Percentiles rank a stretch among this genome's conserved stretches.
Evolutionary conservation across 768 basidiomycete genomes (phyloP).

Genomic region (Hygrophoropsis aurantiaca): DNA sequence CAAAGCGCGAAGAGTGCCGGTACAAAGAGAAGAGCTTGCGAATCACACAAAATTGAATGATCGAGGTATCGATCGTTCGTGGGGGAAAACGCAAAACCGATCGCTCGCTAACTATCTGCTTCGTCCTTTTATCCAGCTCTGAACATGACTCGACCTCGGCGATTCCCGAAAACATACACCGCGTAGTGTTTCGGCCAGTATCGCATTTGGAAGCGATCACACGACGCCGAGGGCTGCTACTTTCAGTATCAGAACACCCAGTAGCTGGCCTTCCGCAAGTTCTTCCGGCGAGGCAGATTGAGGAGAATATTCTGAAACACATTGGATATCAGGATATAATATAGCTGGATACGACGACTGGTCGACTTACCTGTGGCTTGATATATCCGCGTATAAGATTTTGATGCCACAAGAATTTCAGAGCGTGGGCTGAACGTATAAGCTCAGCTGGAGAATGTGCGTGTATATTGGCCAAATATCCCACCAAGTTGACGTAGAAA

Average conservation of each 20-base stretch:
- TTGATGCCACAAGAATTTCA: conserved; percentile 86
- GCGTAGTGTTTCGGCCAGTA: conserved; percentile 97
- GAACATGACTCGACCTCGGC: no score
- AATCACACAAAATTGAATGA: no score
- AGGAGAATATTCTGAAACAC: conserved; percentile 79
- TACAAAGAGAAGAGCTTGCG: no score
- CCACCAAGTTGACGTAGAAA: conserved; percentile 88
- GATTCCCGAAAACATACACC: conserved; percentile 82
- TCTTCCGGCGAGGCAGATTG: conserved; percentile 76
- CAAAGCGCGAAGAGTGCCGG: no score
- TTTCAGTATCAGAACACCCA: conserved; percentile 93
- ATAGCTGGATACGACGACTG: no score
- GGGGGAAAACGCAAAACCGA: no score
- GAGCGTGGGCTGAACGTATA: conserved; percentile 76
- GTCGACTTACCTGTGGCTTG: conserved; percentile 77
- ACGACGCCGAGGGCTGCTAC: conserved; percentile 99
- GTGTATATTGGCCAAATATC: conserved; percentile 19
- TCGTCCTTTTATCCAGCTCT: no score
- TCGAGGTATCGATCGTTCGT: no score
- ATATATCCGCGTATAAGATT: conserved; percentile 96
- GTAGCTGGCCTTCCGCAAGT: conserved; percentile 79
- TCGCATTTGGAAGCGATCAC: conserved; percentile 82
- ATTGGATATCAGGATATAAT: conserved; percentile 10
- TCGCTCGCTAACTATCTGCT: no score
- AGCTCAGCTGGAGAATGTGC: conserved; percentile 1